These are phyloP conservation scores for Debaryomyces maramus DNA, from an alignment of 805 yeast species.

Conservation along the genomic window DNA sequence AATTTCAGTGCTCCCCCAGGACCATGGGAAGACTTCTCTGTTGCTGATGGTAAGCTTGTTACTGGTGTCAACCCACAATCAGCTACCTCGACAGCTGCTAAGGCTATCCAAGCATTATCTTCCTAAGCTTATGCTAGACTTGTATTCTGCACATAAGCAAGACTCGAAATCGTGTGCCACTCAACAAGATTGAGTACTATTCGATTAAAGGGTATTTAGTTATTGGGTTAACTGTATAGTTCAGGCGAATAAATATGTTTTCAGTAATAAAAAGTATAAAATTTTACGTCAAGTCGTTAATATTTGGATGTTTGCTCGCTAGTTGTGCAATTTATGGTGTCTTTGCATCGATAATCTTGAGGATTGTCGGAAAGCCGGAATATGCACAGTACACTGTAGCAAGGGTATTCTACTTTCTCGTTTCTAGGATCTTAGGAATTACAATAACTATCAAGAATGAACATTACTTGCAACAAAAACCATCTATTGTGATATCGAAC, in stretches of 20 bases:
- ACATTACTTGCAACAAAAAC: slow-evolving; percentile 53
- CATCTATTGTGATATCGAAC: slow-evolving; percentile 81
- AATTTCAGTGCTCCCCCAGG: slow-evolving; percentile 45
- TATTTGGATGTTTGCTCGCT: slow-evolving; percentile 54
- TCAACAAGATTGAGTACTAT: too few relatives aligned
- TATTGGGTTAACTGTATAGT: neutral
- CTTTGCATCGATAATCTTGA: slow-evolving; percentile 64
- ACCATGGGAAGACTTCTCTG: slow-evolving; percentile 52
- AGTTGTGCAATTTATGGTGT: slow-evolving; percentile 76
- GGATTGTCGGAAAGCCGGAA: slow-evolving; percentile 70
- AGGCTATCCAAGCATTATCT: slow-evolving; percentile 23
- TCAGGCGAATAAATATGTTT: slow-evolving; percentile 2
- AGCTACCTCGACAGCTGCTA: slow-evolving; percentile 49
- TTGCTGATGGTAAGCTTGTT: slow-evolving; percentile 57
- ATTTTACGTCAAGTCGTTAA: slow-evolving; percentile 55
- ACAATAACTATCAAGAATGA: slow-evolving; percentile 69
- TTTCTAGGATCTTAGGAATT: slow-evolving; percentile 66
- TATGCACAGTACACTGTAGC: slow-evolving; percentile 91
- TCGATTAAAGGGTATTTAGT: neutral
- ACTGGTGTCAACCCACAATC: slow-evolving; percentile 69
- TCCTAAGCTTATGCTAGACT: neutral
- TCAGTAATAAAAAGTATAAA: slow-evolving; percentile 26
- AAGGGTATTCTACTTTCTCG: slow-evolving; percentile 65
- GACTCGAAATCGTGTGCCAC: too few relatives aligned
- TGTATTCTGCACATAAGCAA: neutral